Evolutionary conservation across 2,329 filamentous ascomycete species (phyloP), one percentile per base, ranked within the genome.

Genomic region (Iodosphaeria phyllophila): DNA sequence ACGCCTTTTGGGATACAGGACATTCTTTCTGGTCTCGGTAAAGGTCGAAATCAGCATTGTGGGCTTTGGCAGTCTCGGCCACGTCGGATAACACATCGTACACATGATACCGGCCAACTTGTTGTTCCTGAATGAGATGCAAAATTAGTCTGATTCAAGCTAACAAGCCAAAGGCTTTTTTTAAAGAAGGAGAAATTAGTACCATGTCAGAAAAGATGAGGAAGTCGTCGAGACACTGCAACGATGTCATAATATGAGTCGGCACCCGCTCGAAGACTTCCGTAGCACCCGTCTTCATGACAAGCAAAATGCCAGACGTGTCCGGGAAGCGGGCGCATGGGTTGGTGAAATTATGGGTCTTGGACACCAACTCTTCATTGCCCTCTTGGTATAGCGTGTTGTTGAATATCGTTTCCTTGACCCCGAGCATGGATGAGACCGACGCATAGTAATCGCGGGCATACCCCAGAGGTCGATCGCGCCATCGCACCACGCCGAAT

Each of bases 211-310:
- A 63, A 39, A 68, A 74, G 29, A 69, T 47, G 13, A 67, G 49
- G 26, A 60, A 56, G 34, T 72, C 58, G 18, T 53, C 48, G n/a
- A 62, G 44, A 35, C 64, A 68, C 28, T 54, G 55, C 27, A 67
- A 41, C 8, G 55, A 55, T 3, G 64, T 66, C 28, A 65, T 45
- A 13, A 70, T 47, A 30, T 69, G 64, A 3, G 58, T 60, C 6
- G 64, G 62, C 4, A 71, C 41, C 32, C 60, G 60, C 14, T 60
- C 52, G 35, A 52, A 61, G 8, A 57, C 48, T 37, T 68, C 63
- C 21, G 60, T 64, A 3, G 63, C 60, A 22, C 64, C 64, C 2
- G 65, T 69, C 45, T 70, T 70, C 47, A 71, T 58, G 28, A 69
- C 51, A 15, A 69, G 43, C 16, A 58, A 47, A 22, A 62, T 47